A percentile compares a stretch with the other conserved stretches of the same genome.
Evolutionary conservation across 208 protist genomes (phyloP).

Genomic region (Porcisia deanei): DNA sequence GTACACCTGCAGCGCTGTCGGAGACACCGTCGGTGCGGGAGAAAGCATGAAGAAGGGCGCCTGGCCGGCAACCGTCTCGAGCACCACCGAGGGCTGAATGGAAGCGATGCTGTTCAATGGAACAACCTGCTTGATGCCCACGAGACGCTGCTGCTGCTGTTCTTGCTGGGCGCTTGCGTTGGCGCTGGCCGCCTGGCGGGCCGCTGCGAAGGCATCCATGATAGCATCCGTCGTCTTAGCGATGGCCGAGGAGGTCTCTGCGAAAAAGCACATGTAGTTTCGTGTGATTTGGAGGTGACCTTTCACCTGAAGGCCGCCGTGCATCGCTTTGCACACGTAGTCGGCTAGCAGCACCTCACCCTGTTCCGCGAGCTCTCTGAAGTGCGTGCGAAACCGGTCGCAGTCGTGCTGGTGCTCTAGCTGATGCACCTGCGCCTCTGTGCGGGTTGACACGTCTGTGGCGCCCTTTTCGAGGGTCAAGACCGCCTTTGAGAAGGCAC

Average conservation of each 20-base stretch:
- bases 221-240: slow-evolving; percentile 37
- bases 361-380: slow-evolving; percentile 47
- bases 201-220: slow-evolving; percentile 21
- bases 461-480: slow-evolving; percentile 54
- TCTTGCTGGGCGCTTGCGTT: slow-evolving; percentile 1
- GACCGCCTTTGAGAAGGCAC: slow-evolving; percentile 38
- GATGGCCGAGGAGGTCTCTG: slow-evolving; percentile 37
- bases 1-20: slow-evolving; percentile 77
- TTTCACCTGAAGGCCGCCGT: slow-evolving; percentile 37
- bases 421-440: slow-evolving; percentile 61
- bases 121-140: slow-evolving; percentile 57
- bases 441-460: slow-evolving; percentile 43
- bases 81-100: slow-evolving; percentile 59
- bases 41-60: slow-evolving; percentile 71
- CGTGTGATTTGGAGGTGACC: slow-evolving; percentile 70
- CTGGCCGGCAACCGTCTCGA: slow-evolving; percentile 50
- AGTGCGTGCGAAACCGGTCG: slow-evolving; percentile 61
- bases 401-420: slow-evolving; percentile 53
- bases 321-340: slow-evolving; percentile 70
- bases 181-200: slow-evolving; percentile 24
- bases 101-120: slow-evolving; percentile 59
- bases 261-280: slow-evolving; percentile 70
- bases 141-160: slow-evolving; percentile 4
- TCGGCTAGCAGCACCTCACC: slow-evolving; percentile 71
- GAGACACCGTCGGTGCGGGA: slow-evolving; percentile 59